Evolutionary conservation across 1,284 basidiomycete genomes (phyloP), one percentile per base, ranked within the genome.

Genomic region (Malassezia obtusa): DNA sequence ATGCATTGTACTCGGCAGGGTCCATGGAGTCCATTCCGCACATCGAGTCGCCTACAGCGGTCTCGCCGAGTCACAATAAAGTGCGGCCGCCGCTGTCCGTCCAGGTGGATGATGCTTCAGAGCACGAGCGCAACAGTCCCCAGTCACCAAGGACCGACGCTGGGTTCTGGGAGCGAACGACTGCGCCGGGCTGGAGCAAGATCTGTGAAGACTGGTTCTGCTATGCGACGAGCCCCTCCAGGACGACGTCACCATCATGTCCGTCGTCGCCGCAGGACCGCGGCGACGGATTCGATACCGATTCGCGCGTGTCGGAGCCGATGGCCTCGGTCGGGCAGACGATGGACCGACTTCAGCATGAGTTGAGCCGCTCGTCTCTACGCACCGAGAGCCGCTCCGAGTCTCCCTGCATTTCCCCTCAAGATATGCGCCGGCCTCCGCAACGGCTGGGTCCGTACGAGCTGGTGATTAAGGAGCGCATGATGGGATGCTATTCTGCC

Each of bases 401-500:
- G n/a, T n/a, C n/a, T n/a, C n/a, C n/a, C n/a, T n/a, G n/a, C n/a
- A 8, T 30, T 8, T 38, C 41, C 5, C 28, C 50, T 3, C 15
- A 12, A 22, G 44, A 24, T 19, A 38, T 46, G 43, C 41, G 21
- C 3, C 12, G 10, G 17, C 44, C 61, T 2, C 68, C 68, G 0
- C 55, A 51, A 17, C 38, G 51, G 8, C 45, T 71, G 2, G 69
- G 69, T 1, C 86, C 86, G 4, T 91, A 91, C 65, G 79, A 85
- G 64, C 77, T 89, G 12, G 77, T 89, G 19, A 79, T 81, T 47
- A 91, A 91, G 73, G 86, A 90, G 62, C 79, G 88, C 12, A 79
- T 91, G 77, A 86, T 90, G 85, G 88, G 88, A 1, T 81, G 89
- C 41, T 89, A 89, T 71, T 58, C 63, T 54, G 69, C 69, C 11